Percentiles rank a stretch among this genome's conserved stretches.
phyloP scores from a whole-genome alignment of 345 rosid species.

The Erucastrum elatum region DNA sequence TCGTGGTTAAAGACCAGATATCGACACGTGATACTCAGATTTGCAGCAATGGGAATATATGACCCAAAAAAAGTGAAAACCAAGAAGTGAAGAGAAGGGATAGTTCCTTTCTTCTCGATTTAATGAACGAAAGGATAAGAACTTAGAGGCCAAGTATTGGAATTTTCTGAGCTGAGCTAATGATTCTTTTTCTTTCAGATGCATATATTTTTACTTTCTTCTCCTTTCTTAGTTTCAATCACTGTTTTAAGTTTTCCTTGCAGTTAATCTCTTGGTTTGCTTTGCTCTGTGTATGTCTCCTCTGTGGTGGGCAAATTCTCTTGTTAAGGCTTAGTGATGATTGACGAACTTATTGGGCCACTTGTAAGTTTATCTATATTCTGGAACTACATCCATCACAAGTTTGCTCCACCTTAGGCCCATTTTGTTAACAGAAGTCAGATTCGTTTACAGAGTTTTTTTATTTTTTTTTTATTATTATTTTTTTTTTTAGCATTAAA shows the following conservation, averaged over 20 bases:
- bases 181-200: not conserved
- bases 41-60: not conserved
- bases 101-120: conserved; percentile 2
- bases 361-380: not conserved
- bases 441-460: too few relatives aligned
- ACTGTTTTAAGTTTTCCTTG: not conserved
- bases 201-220: conserved; percentile 22
- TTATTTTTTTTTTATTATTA: too few relatives aligned
- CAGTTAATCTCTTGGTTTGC: not conserved
- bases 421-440: not conserved
- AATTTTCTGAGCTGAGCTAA: conserved; percentile 21
- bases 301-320: not conserved
- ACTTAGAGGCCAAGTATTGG: conserved; percentile 33
- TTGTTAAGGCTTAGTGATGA: not conserved
- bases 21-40: conserved; percentile 23
- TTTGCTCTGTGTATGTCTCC: not conserved
- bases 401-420: not conserved
- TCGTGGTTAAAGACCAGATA: conserved; percentile 54
- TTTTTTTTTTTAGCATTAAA: too few relatives aligned
- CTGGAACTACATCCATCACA: not conserved
- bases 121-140: conserved; percentile 14
- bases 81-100: conserved; percentile 18
- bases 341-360: not conserved
- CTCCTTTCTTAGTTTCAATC: not conserved
- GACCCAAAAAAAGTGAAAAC: not conserved